Conservation (phyloP, 768 basidiomycete species). For the Steccherinum ochraceum region DNA sequence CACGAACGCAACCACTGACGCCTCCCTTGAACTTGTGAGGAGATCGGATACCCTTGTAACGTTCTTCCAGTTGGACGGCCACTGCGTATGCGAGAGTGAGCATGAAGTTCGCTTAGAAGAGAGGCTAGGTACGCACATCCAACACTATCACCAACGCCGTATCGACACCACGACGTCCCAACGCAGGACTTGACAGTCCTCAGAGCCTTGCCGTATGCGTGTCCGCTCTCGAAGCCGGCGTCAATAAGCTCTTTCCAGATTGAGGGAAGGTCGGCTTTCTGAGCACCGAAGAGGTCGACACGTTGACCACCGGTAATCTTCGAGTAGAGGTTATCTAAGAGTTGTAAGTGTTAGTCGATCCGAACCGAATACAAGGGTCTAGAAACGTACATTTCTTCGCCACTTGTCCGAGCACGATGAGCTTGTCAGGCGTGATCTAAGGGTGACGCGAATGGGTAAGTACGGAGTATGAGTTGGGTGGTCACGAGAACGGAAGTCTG, state of each 20-base stretch:
- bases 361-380: too few relatives aligned
- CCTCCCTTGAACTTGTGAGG: conserved; percentile 79
- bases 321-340: conserved; percentile 50
- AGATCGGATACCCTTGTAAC: conserved; percentile 62
- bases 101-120: background rate
- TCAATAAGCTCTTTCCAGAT: conserved; percentile 60
- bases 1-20: conserved; percentile 67
- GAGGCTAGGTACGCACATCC: conserved; percentile 29
- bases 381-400: conserved; percentile 49
- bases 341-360: background rate
- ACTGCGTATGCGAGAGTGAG: conserved; percentile 25
- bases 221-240: conserved; percentile 71
- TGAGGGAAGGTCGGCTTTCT: conserved; percentile 59
- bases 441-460: background rate
- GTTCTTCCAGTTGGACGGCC: conserved; percentile 63
- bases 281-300: conserved; percentile 67
- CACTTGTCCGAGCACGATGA: conserved; percentile 58
- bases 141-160: conserved; percentile 70
- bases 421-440: conserved; percentile 55
- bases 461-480: background rate
- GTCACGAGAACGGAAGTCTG: too few relatives aligned
- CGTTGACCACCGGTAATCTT: conserved; percentile 53
- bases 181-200: conserved; percentile 78
- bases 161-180: conserved; percentile 66
- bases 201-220: conserved; percentile 64